phyloP scores from a whole-genome alignment of 2,329 filamentous ascomycete species.

The Penicillium nordicum region DNA sequence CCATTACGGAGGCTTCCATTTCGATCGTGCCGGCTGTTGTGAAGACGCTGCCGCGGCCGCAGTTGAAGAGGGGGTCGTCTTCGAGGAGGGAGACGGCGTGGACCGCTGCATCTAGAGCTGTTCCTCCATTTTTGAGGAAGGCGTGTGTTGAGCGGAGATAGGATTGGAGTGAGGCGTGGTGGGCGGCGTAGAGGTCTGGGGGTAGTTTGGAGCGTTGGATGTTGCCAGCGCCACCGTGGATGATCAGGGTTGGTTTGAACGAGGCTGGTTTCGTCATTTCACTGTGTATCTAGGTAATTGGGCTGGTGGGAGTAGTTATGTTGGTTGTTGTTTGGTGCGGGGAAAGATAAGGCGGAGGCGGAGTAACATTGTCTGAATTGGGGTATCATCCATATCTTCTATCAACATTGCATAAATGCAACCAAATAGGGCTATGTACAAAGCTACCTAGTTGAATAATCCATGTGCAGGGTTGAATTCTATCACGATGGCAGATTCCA shows the following conservation, averaged over 20 bases:
- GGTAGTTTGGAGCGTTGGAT: conserved; percentile 60
- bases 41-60: conserved; percentile 79
- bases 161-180: conserved; percentile 58
- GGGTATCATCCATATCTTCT: background rate
- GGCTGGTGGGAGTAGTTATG: background rate
- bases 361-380: conserved; percentile 15
- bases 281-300: no score
- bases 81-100: conserved; percentile 74
- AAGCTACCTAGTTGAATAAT: background rate
- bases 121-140: conserved; percentile 45
- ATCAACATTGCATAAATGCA: background rate
- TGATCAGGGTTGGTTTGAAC: conserved; percentile 59
- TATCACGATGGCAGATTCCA: conserved; percentile 42
- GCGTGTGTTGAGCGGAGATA: conserved; percentile 54
- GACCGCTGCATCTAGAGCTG: conserved; percentile 70
- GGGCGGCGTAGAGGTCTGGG: conserved; percentile 55
- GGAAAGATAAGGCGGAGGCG: conserved; percentile 9
- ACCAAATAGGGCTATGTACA: background rate
- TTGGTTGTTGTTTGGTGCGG: conserved; percentile 7
- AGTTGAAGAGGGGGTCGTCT: conserved; percentile 79
- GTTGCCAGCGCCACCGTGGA: conserved; percentile 71
- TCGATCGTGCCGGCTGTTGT: conserved; percentile 79
- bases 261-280: conserved; percentile 1
- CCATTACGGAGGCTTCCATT: conserved; percentile 84
- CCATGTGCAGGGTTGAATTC: background rate